phyloP scores from a whole-genome alignment of 2,329 filamentous ascomycete genomes.

The Apiospora hydei region DNA sequence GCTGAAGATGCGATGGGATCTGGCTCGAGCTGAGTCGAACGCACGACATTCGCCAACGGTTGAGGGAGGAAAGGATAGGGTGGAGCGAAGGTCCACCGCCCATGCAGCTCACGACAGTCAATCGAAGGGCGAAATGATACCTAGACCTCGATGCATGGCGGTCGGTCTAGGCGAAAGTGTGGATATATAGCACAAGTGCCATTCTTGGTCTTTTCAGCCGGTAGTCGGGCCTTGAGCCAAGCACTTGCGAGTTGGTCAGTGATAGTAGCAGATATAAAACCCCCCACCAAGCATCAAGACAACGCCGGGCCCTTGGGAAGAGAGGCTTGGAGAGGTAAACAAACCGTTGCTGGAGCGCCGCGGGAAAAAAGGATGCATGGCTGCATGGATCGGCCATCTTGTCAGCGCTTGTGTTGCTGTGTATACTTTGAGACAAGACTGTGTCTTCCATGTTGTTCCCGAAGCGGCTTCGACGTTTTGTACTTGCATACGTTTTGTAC shows the following conservation, averaged over 20 bases:
- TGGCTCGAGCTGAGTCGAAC: background rate
- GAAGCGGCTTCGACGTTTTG: background rate
- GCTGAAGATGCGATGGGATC: slow-evolving; percentile 18
- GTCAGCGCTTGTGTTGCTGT: background rate
- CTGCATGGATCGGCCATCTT: background rate
- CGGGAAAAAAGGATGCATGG: background rate
- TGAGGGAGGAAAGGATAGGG: background rate
- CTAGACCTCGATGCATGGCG: background rate
- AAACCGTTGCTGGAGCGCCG: slow-evolving; percentile 17
- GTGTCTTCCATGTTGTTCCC: slow-evolving; percentile 1
- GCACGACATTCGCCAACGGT: slow-evolving; percentile 15
- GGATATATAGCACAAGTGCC: slow-evolving; percentile 14
- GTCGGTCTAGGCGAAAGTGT: slow-evolving; percentile 3
- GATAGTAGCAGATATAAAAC: background rate
- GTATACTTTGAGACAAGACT: background rate
- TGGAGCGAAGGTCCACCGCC: background rate
- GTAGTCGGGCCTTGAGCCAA: background rate
- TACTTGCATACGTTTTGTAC: slow-evolving; percentile 1
- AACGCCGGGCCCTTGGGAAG: slow-evolving; percentile 1
- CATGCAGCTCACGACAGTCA: slow-evolving; percentile 14
- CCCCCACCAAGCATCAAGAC: background rate
- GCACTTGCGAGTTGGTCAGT: background rate
- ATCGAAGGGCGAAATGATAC: background rate
- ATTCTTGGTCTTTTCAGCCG: background rate
- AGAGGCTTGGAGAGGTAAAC: slow-evolving; percentile 3